These are phyloP conservation scores for Neurospora sp. DNA, from an alignment of 2,329 filamentous ascomycete species.

Conservation along the genomic window DNA sequence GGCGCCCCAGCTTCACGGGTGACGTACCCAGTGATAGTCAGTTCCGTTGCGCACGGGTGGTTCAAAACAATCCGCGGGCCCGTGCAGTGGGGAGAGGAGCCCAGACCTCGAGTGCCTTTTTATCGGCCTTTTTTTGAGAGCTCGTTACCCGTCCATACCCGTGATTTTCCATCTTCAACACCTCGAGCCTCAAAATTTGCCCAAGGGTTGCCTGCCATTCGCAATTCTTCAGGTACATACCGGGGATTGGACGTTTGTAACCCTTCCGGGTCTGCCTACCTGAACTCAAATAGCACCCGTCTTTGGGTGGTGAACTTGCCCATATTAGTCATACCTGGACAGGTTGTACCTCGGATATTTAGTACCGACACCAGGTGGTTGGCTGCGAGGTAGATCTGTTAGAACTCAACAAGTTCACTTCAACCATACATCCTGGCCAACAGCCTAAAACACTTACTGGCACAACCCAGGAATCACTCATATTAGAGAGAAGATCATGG, in stretches of 20 bases:
- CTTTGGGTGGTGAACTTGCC: not conserved
- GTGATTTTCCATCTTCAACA: not conserved
- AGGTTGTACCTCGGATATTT: not conserved
- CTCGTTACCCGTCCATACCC: not conserved
- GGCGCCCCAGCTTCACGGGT: not conserved
- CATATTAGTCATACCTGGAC: not conserved
- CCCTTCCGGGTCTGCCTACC: not conserved
- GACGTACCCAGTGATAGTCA: not conserved
- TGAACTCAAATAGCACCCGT: not conserved
- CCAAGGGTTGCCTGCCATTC: not conserved
- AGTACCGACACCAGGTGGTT: not conserved
- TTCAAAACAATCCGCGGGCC: not conserved
- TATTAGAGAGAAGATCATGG: constrained; percentile 4
- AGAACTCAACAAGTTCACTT: not conserved
- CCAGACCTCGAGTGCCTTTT: not conserved
- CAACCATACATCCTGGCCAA: not conserved
- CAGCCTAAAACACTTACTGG: not conserved
- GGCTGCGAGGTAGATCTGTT: not conserved
- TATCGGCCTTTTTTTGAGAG: not conserved
- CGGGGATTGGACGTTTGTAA: not conserved
- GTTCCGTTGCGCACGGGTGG: not conserved
- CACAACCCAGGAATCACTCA: not conserved
- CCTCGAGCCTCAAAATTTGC: not conserved
- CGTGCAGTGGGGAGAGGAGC: not conserved
- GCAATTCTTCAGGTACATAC: not conserved